Conservation (phyloP, 2,329 filamentous ascomycete genomes). For the Ambrosiella cleistominuta region DNA sequence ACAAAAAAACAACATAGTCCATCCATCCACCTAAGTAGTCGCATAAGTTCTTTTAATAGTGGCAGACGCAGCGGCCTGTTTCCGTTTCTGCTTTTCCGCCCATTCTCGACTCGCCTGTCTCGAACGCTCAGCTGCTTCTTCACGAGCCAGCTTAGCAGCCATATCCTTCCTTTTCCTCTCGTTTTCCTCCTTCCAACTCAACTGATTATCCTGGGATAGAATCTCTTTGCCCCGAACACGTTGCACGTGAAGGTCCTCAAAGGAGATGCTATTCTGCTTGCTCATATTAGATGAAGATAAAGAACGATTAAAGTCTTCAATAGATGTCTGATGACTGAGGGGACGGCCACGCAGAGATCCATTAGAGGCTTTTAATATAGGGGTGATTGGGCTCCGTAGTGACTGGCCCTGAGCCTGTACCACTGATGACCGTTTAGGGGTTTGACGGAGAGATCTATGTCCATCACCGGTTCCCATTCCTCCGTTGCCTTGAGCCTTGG, state of each 20-base stretch:
- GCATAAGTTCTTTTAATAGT: background rate
- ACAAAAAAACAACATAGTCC: background rate
- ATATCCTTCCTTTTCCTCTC: constrained; percentile 38
- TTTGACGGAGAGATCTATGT: constrained; percentile 13
- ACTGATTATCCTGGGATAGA: constrained; percentile 33
- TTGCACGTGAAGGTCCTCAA: constrained; percentile 33
- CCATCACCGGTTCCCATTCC: constrained; percentile 16
- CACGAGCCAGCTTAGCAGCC: constrained; percentile 35
- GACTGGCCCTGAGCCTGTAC: constrained; percentile 11
- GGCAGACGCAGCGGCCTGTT: constrained; percentile 16
- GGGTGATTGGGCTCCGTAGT: constrained; percentile 2
- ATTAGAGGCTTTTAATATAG: background rate
- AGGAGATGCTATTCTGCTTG: constrained; percentile 31
- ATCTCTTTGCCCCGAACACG: constrained; percentile 36
- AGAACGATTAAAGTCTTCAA: constrained; percentile 20
- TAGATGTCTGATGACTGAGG: constrained; percentile 9
- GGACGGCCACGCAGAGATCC: constrained; percentile 7
- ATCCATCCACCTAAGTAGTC: background rate
- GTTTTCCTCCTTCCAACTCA: constrained; percentile 29
- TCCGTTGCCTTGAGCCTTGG: constrained; percentile 35
- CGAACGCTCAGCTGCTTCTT: constrained; percentile 43
- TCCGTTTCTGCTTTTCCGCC: constrained; percentile 39
- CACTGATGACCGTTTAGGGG: constrained; percentile 14
- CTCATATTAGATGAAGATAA: constrained; percentile 30
- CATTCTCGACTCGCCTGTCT: constrained; percentile 41